Evolutionary conservation across 2,329 filamentous ascomycete genomes (phyloP).

Genomic region (Cladophialophora chaetospira): DNA sequence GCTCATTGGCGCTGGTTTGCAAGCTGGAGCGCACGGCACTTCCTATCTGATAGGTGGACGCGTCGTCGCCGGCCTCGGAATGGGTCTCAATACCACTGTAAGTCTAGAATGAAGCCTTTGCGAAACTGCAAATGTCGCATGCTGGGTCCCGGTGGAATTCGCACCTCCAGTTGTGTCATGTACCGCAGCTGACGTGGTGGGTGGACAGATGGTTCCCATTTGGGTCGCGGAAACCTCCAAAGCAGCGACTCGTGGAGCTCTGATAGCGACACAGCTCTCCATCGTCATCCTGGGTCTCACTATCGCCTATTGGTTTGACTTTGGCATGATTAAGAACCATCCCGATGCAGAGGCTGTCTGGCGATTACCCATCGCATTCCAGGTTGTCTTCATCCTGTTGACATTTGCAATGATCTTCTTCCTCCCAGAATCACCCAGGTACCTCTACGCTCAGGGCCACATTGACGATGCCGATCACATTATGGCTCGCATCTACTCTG

Average conservation of each 20-base stretch:
- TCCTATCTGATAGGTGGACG: constrained; percentile 33
- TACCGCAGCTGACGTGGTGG: background rate
- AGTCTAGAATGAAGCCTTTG: background rate
- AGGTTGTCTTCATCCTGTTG: constrained; percentile 47
- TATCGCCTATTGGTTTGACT: constrained; percentile 27
- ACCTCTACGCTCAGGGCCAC: constrained; percentile 19
- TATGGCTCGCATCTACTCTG: constrained; percentile 24
- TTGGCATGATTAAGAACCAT: constrained; percentile 20
- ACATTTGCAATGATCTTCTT: constrained; percentile 39
- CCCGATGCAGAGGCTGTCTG: constrained; percentile 29
- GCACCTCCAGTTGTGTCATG: background rate
- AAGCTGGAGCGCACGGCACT: constrained; percentile 31
- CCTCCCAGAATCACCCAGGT: constrained; percentile 42
- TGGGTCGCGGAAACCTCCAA: constrained; percentile 25
- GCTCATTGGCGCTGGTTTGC: constrained; percentile 44
- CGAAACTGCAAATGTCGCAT: too few relatives aligned
- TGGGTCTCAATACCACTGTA: constrained; percentile 21
- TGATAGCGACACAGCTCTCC: constrained; percentile 25
- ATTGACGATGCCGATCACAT: constrained; percentile 20
- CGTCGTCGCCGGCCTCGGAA: constrained; percentile 25
- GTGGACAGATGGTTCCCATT: constrained; percentile 18
- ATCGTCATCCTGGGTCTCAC: constrained; percentile 18
- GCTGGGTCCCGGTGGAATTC: too few relatives aligned
- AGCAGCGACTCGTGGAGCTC: constrained; percentile 14
- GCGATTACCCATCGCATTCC: constrained; percentile 53